A percentile compares a stretch with the other conserved stretches of the same genome.
These are phyloP conservation scores for Sporisorium scitamineum DNA, from an alignment of 1,284 basidiomycete species.

Conservation along the genomic window DNA sequence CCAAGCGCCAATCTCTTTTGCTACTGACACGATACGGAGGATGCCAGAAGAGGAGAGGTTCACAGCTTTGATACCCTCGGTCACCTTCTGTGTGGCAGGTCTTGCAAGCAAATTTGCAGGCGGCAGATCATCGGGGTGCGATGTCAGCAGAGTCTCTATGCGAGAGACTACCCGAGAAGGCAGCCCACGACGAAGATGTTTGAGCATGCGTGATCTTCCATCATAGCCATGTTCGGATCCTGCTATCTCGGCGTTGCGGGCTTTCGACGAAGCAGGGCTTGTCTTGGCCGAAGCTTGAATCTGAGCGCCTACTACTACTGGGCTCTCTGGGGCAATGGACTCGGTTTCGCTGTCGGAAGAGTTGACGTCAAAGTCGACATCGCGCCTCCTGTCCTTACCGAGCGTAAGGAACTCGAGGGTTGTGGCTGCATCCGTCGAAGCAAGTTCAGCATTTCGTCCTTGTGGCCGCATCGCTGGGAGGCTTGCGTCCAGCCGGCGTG, in stretches of 20 bases:
- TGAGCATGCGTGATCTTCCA: conserved; percentile 32
- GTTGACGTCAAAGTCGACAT: conserved; percentile 29
- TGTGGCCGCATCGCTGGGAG: conserved; percentile 13
- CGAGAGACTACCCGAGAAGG: conserved; percentile 29
- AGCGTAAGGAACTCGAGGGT: conserved; percentile 47
- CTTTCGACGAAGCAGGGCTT: conserved; percentile 8
- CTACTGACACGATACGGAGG: conserved; percentile 30
- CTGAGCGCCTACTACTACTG: neutral
- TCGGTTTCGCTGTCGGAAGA: conserved; percentile 41
- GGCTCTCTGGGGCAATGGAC: neutral
- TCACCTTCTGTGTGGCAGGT: conserved; percentile 24
- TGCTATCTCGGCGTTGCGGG: neutral
- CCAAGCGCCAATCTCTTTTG: conserved; percentile 52
- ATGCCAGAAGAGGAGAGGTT: conserved; percentile 22
- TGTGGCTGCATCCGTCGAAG: conserved; percentile 44
- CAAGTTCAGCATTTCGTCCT: conserved; percentile 38
- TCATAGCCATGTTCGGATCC: conserved; percentile 2
- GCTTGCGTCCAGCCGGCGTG: neutral
- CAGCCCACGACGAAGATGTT: conserved; percentile 37
- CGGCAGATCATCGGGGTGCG: conserved; percentile 32
- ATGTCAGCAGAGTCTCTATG: conserved; percentile 26
- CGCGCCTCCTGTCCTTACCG: conserved; percentile 44
- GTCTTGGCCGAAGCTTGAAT: neutral
- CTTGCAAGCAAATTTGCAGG: conserved; percentile 37
- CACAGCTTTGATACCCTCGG: conserved; percentile 29